Base-by-base conservation (phyloP, 306 rosid genomes). In the Castanospermum australe region DNA sequence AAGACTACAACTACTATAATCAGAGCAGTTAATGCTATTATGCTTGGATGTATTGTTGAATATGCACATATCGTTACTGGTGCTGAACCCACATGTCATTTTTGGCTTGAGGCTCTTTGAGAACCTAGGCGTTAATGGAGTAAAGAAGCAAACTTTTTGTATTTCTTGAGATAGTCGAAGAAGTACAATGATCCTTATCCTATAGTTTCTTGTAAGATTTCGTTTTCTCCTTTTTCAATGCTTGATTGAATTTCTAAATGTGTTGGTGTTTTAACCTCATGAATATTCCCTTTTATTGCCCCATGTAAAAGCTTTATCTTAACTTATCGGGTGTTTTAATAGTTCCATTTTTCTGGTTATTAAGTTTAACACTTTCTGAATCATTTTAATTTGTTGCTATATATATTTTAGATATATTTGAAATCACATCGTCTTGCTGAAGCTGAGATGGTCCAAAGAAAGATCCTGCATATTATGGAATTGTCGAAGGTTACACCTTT, bases 391-490 rank as follows among this genome's bases (percentile, higher is more conserved):
- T 18, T 76, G 65, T 52, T 69, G 21, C 78, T 81, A 42, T 61
- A 55, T 83, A 10, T 61, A 30, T 77, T 18, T 28, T 77, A 92
- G 98, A 84, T 92, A 69, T 87, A 94, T 81, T 62, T 86, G 70
- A 94, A 88, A 72, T 89, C 89, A 39, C 87, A 88, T 68, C 92
- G 68, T 44, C 81, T 85, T 48, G 85, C 68, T 52, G 95, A 94
- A 57, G 95, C 97, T 50, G 95, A 89, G 89, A 88, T 78, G 81
- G 64, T 92, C 24, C 97, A 91, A 81, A 92, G 97, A 82, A 94
- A 91, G 87, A 85, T 91, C 75, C 87, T 92, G 77, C 97, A 89
- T 76, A 83, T 72, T 13, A 47, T 92, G 95, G 99, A 94, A 83
- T 80, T 89, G 79, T 89, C 92, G 5, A 91, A 92, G 97, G 97